These are phyloP conservation scores for Rhipidocladum racemiflorum DNA, from an alignment of 176 grass and related monocot genomes.

Conservation along the genomic window DNA sequence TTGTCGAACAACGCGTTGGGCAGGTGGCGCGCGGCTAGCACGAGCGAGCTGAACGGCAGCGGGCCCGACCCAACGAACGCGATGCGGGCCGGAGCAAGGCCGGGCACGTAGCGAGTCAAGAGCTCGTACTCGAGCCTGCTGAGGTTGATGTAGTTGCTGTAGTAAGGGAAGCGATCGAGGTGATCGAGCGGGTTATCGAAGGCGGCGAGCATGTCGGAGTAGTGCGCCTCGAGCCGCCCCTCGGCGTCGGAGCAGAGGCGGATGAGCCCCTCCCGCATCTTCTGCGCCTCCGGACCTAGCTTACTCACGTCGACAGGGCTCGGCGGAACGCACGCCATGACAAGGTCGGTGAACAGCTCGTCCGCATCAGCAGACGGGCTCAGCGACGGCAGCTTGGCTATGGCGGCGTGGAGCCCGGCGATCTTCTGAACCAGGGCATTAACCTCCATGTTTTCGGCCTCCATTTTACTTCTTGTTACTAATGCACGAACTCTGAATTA, in stretches of 20 bases:
- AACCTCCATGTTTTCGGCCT: constrained; percentile 35
- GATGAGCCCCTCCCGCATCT: constrained; percentile 59
- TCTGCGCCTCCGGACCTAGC: constrained; percentile 39
- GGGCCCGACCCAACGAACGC: constrained; percentile 70
- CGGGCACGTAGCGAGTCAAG: constrained; percentile 36
- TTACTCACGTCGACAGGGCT: constrained; percentile 59
- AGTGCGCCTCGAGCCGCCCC: constrained; percentile 67
- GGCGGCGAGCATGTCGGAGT: constrained; percentile 55
- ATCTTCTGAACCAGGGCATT: constrained; percentile 54
- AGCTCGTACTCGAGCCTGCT: constrained; percentile 71
- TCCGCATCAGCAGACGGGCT: constrained; percentile 53
- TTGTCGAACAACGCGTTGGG: constrained; percentile 41
- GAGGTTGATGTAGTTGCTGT: constrained; percentile 75
- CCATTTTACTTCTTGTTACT: constrained; percentile 27
- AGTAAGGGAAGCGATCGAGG: constrained; percentile 68
- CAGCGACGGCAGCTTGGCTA: constrained; percentile 52
- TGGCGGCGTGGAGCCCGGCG: constrained; percentile 37
- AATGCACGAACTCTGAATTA: neutral
- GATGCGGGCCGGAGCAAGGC: constrained; percentile 17
- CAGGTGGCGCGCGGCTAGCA: constrained; percentile 51
- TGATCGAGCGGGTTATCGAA: constrained; percentile 79
- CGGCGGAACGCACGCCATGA: constrained; percentile 60
- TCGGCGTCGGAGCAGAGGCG: constrained; percentile 63
- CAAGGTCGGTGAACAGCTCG: constrained; percentile 70
- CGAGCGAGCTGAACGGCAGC: constrained; percentile 55